Conservation (phyloP, 1,284 basidiomycete species). For the Dichomitus squalens region DNA sequence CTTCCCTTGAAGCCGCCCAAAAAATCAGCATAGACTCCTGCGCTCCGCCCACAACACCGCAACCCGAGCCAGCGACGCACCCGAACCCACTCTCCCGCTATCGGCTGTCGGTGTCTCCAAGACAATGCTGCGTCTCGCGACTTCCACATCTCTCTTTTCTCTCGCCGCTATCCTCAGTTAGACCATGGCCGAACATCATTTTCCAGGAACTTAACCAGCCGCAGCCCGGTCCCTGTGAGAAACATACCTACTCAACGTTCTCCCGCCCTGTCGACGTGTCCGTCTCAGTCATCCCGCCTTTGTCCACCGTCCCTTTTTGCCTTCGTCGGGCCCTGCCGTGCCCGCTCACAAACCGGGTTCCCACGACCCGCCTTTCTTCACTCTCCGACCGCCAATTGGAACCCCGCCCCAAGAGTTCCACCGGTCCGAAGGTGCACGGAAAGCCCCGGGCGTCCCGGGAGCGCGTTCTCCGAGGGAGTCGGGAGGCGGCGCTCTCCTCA, state of each 20-base stretch:
- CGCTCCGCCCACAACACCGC: not conserved
- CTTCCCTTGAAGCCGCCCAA: not conserved
- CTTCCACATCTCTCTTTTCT: not conserved
- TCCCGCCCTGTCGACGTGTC: too few species aligned
- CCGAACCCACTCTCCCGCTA: not conserved
- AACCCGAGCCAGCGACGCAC: not conserved
- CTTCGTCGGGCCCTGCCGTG: too few species aligned
- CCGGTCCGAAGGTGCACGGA: not conserved
- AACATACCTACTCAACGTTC: too few species aligned
- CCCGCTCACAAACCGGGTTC: too few species aligned
- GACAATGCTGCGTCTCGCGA: constrained; percentile 1
- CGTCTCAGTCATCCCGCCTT: too few species aligned
- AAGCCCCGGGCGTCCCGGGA: not conserved
- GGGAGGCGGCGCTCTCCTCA: not conserved
- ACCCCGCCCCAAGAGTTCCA: not conserved
- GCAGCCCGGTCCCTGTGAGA: too few species aligned
- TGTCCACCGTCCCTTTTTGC: too few species aligned
- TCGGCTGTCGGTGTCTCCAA: not conserved
- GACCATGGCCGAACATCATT: too few species aligned
- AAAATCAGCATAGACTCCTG: not conserved
- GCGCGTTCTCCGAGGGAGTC: constrained; percentile 1
- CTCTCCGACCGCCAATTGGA: not conserved
- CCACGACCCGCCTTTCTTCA: too few species aligned
- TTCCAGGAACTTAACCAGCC: too few species aligned
- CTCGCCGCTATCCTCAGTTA: too few species aligned